Conservation (phyloP, 805 yeast species). For the Saccharomycopsis oosterbeekiorum region DNA sequence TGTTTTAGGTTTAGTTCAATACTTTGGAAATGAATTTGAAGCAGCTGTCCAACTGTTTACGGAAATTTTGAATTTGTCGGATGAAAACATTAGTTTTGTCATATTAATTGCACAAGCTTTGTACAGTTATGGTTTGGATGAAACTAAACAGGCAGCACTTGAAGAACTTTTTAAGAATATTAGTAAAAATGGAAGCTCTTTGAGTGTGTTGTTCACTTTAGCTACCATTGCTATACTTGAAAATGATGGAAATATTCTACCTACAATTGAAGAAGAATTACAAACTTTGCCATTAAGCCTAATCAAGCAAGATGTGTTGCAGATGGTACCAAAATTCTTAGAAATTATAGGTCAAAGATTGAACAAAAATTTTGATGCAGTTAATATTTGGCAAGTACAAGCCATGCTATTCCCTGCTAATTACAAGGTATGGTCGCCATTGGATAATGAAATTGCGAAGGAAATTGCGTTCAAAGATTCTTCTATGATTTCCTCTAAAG, state of each 20-base stretch:
- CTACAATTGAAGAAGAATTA: conserved; percentile 60
- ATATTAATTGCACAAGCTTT: conserved; percentile 70
- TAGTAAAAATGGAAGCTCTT: conserved; percentile 53
- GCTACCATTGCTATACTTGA: conserved; percentile 74
- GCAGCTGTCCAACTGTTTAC: conserved; percentile 60
- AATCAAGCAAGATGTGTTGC: conserved; percentile 39
- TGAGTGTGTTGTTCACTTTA: conserved; percentile 57
- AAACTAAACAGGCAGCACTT: conserved; percentile 70
- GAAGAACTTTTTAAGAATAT: conserved; percentile 70
- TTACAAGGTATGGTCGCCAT: conserved; percentile 55
- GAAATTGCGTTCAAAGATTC: conserved; percentile 45
- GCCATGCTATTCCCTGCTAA: conserved; percentile 71
- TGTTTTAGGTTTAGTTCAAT: conserved; percentile 62
- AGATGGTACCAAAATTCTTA: conserved; percentile 50
- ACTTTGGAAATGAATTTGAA: conserved; percentile 53
- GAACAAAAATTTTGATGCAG: conserved; percentile 17
- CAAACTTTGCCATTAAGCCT: conserved; percentile 37
- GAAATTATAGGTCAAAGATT: conserved; percentile 40
- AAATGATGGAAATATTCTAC: conserved; percentile 41
- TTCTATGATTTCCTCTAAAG: conserved; percentile 39
- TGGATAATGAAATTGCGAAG: conserved; percentile 47
- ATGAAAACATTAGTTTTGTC: conserved; percentile 50
- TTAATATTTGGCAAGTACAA: conserved; percentile 50
- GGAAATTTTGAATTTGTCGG: conserved; percentile 44
- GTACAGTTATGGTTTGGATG: conserved; percentile 65